Base-by-base conservation (phyloP, 768 basidiomycete genomes). In the Leucosporidium creatinivorum region DNA sequence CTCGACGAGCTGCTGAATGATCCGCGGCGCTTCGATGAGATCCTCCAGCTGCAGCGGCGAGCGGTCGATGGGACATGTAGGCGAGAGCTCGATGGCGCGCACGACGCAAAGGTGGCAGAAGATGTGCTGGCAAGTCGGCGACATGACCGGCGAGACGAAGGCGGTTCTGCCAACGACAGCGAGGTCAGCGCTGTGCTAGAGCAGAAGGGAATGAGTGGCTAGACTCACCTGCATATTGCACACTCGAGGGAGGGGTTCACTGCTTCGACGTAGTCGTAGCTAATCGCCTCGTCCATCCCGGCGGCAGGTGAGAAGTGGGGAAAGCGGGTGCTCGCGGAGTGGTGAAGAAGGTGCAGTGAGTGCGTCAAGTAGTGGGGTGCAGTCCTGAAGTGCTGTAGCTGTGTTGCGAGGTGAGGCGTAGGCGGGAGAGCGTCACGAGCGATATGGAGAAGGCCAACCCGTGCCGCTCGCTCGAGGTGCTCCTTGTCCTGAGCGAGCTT, bases 21-120 rank as follows among this genome's bases (percentile, higher is more conserved):
- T 59, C 28, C 65, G 30, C 8, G 65, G 69, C 3, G 62, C 62
- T 1, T 28, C 15, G 18, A 36, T n/a, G 28, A 66, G 44, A 10
- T 28, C 39, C 21, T 52, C 21, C 6, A 26, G 7, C 1, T 7
- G 7, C 23, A 70, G 50, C 4, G 54, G 62, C 4, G 33, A 12
- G n/a, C 65, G 61, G 55, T 64, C 62, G 28, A 70, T 51, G 21
- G 69, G 69, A 50, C 69, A 70, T 15, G 58, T 44, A 4, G 55
- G 54, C 2, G 54, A 18, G 4, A 58, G 25, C 31, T 44, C 54
- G 62, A 70, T 47, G 9, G 69, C 62, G 23, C 62, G 65, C 10
- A n/a, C 7, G 18, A 70, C 52, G 49, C 69, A 67, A 26, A 39
- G 2, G 18, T 50, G n/a, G 50, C 62, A 70, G 59, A 64, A 67